Percentiles rank a stretch among this genome's conserved stretches.
phyloP scores from a whole-genome alignment of 2,329 filamentous ascomycete species.

The Trichoderma gracile region DNA sequence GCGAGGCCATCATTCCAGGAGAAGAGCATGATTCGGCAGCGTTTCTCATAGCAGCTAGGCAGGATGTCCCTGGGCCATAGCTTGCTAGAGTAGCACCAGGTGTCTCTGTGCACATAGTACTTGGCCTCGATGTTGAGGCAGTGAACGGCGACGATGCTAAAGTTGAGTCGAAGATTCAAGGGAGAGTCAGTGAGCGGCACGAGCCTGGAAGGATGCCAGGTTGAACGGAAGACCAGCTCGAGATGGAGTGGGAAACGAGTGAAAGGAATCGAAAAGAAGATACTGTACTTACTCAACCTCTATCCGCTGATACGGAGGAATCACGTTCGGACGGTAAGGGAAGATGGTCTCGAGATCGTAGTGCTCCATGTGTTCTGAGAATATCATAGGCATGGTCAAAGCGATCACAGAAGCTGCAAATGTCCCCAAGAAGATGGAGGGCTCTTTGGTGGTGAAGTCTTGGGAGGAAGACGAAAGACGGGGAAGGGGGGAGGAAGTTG shows the following conservation, averaged over 20 bases:
- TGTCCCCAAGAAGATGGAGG: neutral
- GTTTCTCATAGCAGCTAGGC: neutral
- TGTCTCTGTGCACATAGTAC: conserved; percentile 8
- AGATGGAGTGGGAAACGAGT: too few species aligned
- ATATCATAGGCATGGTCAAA: conserved; percentile 22
- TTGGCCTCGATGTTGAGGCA: conserved; percentile 24
- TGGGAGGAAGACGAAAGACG: too few species aligned
- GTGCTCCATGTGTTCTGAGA: conserved; percentile 14
- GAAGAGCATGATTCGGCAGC: conserved; percentile 24
- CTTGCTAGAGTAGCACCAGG: conserved; percentile 9
- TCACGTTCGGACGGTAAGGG: neutral
- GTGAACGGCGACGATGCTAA: conserved; percentile 19
- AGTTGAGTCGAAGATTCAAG: neutral
- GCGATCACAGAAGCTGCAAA: neutral
- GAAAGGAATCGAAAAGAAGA: neutral
- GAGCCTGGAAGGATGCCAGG: neutral
- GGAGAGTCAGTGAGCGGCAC: neutral
- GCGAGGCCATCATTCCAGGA: conserved; percentile 13
- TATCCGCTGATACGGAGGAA: neutral
- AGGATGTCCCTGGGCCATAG: conserved; percentile 23
- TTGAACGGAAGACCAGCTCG: too few species aligned
- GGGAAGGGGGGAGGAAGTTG: neutral
- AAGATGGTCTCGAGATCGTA: conserved; percentile 22
- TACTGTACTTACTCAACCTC: conserved; percentile 15
- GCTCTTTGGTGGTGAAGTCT: neutral